These are phyloP conservation scores for Chlamydomonas sp. DNA, from an alignment of 139 green algal genomes.

Conservation along the genomic window DNA sequence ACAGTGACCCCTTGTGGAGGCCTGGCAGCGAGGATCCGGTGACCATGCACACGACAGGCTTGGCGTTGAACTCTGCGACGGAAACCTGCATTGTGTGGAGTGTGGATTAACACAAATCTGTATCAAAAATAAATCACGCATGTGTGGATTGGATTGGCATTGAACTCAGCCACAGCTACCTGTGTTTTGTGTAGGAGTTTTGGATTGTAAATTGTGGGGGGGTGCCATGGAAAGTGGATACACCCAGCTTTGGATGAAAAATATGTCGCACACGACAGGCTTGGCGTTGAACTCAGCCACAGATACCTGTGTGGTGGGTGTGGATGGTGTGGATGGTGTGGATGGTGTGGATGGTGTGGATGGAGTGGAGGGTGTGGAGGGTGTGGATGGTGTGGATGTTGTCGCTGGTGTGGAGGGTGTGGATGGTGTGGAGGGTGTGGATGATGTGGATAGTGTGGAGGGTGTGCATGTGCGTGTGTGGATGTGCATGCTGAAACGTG, in stretches of 20 bases:
- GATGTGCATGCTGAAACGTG: neutral
- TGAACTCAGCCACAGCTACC: slow-evolving; percentile 42
- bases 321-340: neutral
- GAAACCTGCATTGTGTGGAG: slow-evolving; percentile 31
- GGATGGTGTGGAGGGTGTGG: neutral
- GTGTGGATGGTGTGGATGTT: neutral
- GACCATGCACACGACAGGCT: slow-evolving; percentile 27
- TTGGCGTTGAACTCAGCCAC: slow-evolving; percentile 44
- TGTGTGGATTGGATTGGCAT: slow-evolving; percentile 30
- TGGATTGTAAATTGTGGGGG: too few relatives aligned
- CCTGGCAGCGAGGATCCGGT: slow-evolving; percentile 35
- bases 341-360: neutral
- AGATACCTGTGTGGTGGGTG: too few relatives aligned
- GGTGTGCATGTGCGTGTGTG: neutral
- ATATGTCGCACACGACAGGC: slow-evolving; percentile 22
- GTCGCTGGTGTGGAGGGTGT: neutral
- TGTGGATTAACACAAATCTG: too few relatives aligned
- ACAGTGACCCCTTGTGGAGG: slow-evolving; percentile 21
- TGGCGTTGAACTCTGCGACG: slow-evolving; percentile 43
- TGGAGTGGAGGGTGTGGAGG: neutral
- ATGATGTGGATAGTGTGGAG: neutral
- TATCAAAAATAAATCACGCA: too few relatives aligned
- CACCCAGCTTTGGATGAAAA: too few relatives aligned
- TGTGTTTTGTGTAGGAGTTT: too few relatives aligned
- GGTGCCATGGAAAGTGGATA: too few relatives aligned